Conservation (phyloP, 179 eudicot species). For the Silene vulgaris region DNA sequence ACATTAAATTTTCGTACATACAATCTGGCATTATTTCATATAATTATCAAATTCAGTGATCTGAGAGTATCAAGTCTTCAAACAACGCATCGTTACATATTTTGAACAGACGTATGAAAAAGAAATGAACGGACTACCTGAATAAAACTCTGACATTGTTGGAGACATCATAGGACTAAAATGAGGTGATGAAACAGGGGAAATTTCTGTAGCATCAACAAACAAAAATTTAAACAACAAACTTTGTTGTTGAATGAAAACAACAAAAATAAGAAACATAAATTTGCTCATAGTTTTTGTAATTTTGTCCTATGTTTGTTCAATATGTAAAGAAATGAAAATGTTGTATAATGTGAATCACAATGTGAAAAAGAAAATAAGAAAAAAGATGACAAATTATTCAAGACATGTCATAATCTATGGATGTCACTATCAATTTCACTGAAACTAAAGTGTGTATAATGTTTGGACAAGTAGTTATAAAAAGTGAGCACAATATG, state of each 20-base stretch:
- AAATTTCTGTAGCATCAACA: slow-evolving; percentile 17
- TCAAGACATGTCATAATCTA: background rate
- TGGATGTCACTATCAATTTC: background rate
- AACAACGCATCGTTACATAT: background rate
- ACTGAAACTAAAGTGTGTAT: background rate
- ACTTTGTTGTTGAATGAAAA: slow-evolving; percentile 21
- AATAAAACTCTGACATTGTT: slow-evolving; percentile 39
- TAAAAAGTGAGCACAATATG: background rate
- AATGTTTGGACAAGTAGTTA: background rate
- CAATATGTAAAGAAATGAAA: slow-evolving; percentile 4
- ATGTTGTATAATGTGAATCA: slow-evolving; percentile 9
- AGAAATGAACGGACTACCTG: slow-evolving; percentile 31
- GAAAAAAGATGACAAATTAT: background rate
- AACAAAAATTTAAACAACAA: slow-evolving; percentile 16
- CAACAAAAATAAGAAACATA: slow-evolving; percentile 19
- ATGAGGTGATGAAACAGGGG: slow-evolving; percentile 29
- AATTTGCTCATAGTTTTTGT: slow-evolving; percentile 20
- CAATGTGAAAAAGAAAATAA: slow-evolving; percentile 7
- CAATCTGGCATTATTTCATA: slow-evolving; percentile 16
- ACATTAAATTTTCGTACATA: slow-evolving; percentile 21
- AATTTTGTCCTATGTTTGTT: background rate
- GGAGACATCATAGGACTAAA: slow-evolving; percentile 30
- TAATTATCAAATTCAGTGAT: slow-evolving; percentile 26
- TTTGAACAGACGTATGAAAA: background rate
- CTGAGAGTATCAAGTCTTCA: background rate